These are phyloP conservation scores for Skeletonema costatum DNA, from an alignment of 108 stramenopile genomes.

Conservation along the genomic window DNA sequence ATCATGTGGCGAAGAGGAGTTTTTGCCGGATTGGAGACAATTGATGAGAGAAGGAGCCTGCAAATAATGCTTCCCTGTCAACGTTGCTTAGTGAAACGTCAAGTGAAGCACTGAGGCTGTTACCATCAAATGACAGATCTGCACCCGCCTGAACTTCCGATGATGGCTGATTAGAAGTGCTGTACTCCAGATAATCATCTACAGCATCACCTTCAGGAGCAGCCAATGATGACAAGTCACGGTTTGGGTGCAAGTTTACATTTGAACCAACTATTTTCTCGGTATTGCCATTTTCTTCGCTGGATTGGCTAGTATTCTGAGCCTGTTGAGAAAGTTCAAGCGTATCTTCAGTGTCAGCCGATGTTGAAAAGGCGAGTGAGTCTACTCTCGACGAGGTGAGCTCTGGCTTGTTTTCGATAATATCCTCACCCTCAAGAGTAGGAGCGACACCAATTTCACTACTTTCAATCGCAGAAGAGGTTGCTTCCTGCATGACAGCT, in stretches of 20 bases:
- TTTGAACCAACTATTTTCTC: background rate
- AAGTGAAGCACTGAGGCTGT: background rate
- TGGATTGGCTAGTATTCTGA: background rate
- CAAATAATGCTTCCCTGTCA: conserved; percentile 1
- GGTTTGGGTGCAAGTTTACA: background rate
- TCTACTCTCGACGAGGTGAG: background rate
- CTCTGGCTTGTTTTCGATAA: background rate
- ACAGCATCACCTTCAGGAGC: background rate
- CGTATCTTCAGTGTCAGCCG: background rate
- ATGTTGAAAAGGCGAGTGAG: background rate
- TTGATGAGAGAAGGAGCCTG: background rate
- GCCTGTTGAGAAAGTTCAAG: background rate
- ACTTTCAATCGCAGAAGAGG: background rate
- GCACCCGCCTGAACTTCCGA: background rate
- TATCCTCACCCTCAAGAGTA: background rate
- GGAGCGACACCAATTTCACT: background rate
- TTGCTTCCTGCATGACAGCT: background rate
- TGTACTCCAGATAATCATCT: background rate
- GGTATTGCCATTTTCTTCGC: background rate
- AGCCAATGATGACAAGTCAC: background rate
- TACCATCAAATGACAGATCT: background rate
- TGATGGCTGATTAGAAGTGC: background rate
- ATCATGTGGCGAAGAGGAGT: background rate
- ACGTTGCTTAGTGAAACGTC: background rate
- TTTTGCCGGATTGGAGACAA: background rate